Evolutionary conservation across 768 basidiomycete genomes (phyloP), one percentile per base, ranked within the genome.

Genomic region (Tricholoma terreum): DNA sequence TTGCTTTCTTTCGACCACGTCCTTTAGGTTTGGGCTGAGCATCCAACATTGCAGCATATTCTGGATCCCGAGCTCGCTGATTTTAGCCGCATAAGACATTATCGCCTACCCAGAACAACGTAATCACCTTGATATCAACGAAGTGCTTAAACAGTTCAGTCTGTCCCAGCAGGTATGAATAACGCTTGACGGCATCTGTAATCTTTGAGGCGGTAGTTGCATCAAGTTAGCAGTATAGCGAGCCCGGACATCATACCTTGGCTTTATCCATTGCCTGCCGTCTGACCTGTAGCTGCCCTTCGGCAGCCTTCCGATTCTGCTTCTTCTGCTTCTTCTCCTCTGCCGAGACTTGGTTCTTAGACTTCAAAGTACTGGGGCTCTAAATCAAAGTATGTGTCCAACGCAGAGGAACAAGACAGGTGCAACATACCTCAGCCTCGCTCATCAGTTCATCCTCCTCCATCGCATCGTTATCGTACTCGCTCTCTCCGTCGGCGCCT

Each of bases 121-220:
- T 8, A 27, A 77, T 24, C 19, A 90, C 93, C 83, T 97, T 97
- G 73, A 98, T 88, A 69, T 98, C 94, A 6, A 98, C 92, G 68
- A 98, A 98, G 71, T 98, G 96, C 64, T 94, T 93, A 80, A 99
- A 99, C 17, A 98, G 80, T 62, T 98, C 97, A 0, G 96, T 98
- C 71, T 99, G 95, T 7, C 97, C 97, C 1, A 99, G 82, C n/a
- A 98, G 84, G 72, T 98, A 98, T 2, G 91, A 92, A 69, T 98
- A 98, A 15, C 94, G 88, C 71, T 98, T 98, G 59, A 98, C 91
- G 9, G 94, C 92, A 67, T 98, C 95, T 17, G 92, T 76, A 38
- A 94, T 82, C 93, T 98, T 62, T 19, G 53, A 45, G 35, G 15
- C 46, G 65, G 64, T 59, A 66, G 60, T 49, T 52, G 56, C 45